phyloP scores from a whole-genome alignment of 768 basidiomycete genomes.

The Leccinum variicolor region DNA sequence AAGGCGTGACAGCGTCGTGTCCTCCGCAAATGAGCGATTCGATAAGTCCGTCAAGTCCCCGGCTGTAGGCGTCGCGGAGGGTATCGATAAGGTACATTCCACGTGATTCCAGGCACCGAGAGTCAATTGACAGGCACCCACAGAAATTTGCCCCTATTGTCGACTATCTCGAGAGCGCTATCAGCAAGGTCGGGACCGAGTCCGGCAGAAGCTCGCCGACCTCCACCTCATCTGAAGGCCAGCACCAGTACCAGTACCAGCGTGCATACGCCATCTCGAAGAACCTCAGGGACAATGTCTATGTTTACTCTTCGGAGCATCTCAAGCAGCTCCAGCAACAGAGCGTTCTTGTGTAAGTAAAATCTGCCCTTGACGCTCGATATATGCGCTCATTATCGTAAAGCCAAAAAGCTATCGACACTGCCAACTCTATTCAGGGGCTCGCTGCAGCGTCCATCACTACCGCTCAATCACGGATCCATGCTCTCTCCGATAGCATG shows the following conservation, averaged over 20 bases:
- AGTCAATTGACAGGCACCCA: slow-evolving; percentile 8
- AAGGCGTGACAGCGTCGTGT: slow-evolving; percentile 50
- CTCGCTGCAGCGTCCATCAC: slow-evolving; percentile 56
- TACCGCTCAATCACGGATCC: slow-evolving; percentile 54
- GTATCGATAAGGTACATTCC: slow-evolving; percentile 65
- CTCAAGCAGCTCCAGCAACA: slow-evolving; percentile 68
- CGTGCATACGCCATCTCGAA: slow-evolving; percentile 66
- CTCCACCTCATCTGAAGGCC: slow-evolving; percentile 42
- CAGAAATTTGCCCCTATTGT: slow-evolving; percentile 75
- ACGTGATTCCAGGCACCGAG: slow-evolving; percentile 16
- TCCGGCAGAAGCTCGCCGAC: slow-evolving; percentile 45
- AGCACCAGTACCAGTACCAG: slow-evolving; percentile 70
- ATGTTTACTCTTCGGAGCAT: slow-evolving; percentile 67
- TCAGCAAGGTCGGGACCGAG: slow-evolving; percentile 46
- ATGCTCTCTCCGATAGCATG: slow-evolving; percentile 63
- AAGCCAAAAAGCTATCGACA: slow-evolving; percentile 69
- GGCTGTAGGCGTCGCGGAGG: slow-evolving; percentile 58
- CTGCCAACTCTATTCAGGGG: slow-evolving; percentile 58
- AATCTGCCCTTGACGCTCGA: not conserved
- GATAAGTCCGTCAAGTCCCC: slow-evolving; percentile 65
- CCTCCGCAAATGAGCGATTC: slow-evolving; percentile 56
- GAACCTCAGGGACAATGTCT: slow-evolving; percentile 59
- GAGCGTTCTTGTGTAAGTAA: slow-evolving; percentile 57
- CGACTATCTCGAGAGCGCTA: slow-evolving; percentile 62
- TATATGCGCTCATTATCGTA: slow-evolving; percentile 4